Percentiles rank a stretch among this genome's conserved stretches.
Evolutionary conservation across 2,329 filamentous ascomycete genomes (phyloP).

Genomic region (Bipolaris gigantea): DNA sequence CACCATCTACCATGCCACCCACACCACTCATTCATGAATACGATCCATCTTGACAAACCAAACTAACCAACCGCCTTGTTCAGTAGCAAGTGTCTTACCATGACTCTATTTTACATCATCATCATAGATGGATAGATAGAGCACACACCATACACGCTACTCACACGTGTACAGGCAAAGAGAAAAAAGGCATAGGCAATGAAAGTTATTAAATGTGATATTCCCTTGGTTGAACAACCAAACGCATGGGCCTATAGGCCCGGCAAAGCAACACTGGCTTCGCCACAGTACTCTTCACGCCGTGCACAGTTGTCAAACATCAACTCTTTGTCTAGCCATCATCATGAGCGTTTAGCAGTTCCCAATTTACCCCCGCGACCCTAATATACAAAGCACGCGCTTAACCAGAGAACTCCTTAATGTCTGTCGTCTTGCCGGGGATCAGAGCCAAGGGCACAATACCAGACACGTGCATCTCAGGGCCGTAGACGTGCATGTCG

Average conservation of each 20-base stretch:
- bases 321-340: slow-evolving; percentile 40
- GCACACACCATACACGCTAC: too few species aligned
- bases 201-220: slow-evolving; percentile 18
- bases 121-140: too few species aligned
- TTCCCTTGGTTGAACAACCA: slow-evolving; percentile 8
- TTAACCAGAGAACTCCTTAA: slow-evolving; percentile 64
- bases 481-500: slow-evolving; percentile 87
- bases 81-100: too few species aligned
- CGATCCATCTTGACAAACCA: too few species aligned
- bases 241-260: slow-evolving; percentile 7
- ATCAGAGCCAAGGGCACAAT: slow-evolving; percentile 89
- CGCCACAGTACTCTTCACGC: slow-evolving; percentile 18
- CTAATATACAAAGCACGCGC: slow-evolving; percentile 35
- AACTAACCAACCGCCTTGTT: too few species aligned
- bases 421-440: slow-evolving; percentile 60
- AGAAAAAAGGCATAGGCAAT: background rate
- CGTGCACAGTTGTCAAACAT: slow-evolving; percentile 22
- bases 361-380: slow-evolving; percentile 18
- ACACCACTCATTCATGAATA: too few species aligned
- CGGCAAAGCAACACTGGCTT: slow-evolving; percentile 20
- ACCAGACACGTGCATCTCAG: slow-evolving; percentile 86
- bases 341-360: slow-evolving; percentile 29
- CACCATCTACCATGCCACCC: too few species aligned
- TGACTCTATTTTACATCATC: too few species aligned
- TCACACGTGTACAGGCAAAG: too few species aligned